A percentile compares a stretch with the other conserved stretches of the same genome.
Evolutionary conservation across 176 grass and related monocot genomes (phyloP).

Genomic region (Zoysia japonica): DNA sequence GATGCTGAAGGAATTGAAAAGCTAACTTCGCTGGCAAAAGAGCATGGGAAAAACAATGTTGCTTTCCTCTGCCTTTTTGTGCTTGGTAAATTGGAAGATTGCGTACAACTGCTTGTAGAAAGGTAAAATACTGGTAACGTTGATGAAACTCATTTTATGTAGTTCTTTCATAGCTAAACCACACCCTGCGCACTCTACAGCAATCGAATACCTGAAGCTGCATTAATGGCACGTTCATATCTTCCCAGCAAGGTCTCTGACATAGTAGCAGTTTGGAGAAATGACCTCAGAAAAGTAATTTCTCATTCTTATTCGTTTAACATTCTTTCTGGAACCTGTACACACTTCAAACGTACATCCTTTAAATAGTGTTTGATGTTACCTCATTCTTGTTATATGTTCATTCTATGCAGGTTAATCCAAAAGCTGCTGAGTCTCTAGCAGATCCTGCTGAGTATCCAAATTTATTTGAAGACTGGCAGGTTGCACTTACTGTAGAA

Average conservation of each 20-base stretch:
- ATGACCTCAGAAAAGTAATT: slow-evolving; percentile 84
- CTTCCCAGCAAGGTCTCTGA: slow-evolving; percentile 96
- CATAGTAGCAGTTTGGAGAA: slow-evolving; percentile 85
- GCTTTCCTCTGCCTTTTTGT: slow-evolving; percentile 94
- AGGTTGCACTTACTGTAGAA: slow-evolving; percentile 82
- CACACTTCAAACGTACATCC: neutral
- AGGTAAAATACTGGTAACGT: slow-evolving; percentile 53
- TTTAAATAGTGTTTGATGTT: neutral
- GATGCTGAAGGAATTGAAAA: slow-evolving; percentile 82
- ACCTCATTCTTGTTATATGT: slow-evolving; percentile 17
- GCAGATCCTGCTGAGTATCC: slow-evolving; percentile 96
- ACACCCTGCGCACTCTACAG: slow-evolving; percentile 49
- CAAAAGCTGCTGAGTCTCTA: slow-evolving; percentile 94
- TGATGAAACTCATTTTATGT: neutral
- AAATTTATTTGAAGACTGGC: slow-evolving; percentile 97
- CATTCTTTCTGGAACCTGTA: slow-evolving; percentile 1
- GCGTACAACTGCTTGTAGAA: slow-evolving; percentile 86
- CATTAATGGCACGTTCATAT: slow-evolving; percentile 95
- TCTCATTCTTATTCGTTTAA: slow-evolving; percentile 34
- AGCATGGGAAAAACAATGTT: slow-evolving; percentile 94
- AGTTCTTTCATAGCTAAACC: slow-evolving; percentile 29
- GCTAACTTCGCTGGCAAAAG: slow-evolving; percentile 82
- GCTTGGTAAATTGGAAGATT: slow-evolving; percentile 94
- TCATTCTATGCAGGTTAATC: slow-evolving; percentile 65
- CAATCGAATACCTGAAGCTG: slow-evolving; percentile 96